Evolutionary conservation across 164 flowering plant species (phyloP).

Genomic region (Sedum album): DNA sequence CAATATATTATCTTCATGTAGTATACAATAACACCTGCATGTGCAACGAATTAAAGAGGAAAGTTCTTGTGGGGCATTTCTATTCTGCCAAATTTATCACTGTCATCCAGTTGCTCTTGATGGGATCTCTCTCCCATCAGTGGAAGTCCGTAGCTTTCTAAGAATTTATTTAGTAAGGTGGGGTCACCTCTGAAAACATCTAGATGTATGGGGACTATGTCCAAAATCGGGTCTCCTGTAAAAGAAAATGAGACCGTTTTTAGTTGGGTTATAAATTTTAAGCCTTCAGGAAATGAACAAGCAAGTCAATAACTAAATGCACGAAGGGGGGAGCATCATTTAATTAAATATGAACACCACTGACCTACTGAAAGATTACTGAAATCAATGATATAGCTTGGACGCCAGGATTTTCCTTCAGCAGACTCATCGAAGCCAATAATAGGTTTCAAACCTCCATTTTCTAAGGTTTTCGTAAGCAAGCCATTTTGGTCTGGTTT

Average conservation of each 20-base stretch:
- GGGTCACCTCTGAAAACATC: slow-evolving; percentile 82
- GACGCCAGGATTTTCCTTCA: slow-evolving; percentile 45
- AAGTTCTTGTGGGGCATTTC: not conserved
- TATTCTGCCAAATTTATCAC: slow-evolving; percentile 19
- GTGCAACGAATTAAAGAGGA: not conserved
- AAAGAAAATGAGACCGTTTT: not conserved
- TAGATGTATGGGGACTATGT: slow-evolving; percentile 72
- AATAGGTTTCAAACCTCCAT: not conserved
- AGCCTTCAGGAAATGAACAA: not conserved
- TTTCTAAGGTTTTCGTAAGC: slow-evolving; percentile 9
- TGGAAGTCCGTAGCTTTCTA: slow-evolving; percentile 71
- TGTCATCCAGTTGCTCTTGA: slow-evolving; percentile 13
- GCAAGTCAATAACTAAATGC: not conserved
- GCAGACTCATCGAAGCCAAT: slow-evolving; percentile 16
- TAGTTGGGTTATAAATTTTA: not conserved
- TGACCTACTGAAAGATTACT: slow-evolving; percentile 74
- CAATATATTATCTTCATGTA: slow-evolving; percentile 78
- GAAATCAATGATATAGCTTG: slow-evolving; percentile 76
- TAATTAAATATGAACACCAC: slow-evolving; percentile 6
- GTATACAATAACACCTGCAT: slow-evolving; percentile 81
- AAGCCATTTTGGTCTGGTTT: slow-evolving; percentile 12
- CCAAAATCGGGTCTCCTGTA: slow-evolving; percentile 80
- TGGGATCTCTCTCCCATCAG: slow-evolving; percentile 24
- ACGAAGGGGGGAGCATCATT: not conserved
- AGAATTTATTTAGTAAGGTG: slow-evolving; percentile 42